Evolutionary conservation across 345 rosid genomes (phyloP).

Genomic region (Acer yangbiense): DNA sequence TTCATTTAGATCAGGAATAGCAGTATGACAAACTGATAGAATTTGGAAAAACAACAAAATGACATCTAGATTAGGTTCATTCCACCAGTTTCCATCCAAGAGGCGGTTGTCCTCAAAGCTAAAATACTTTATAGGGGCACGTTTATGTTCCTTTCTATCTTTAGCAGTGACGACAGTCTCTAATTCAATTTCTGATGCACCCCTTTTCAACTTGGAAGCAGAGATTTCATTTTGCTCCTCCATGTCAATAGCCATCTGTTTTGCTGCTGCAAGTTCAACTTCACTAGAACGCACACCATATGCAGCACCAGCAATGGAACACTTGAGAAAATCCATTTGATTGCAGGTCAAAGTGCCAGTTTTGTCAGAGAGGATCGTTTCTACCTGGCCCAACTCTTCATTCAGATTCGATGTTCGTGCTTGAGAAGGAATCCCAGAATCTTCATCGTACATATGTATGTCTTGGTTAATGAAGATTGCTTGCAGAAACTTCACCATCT

Average conservation of each 20-base stretch:
- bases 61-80: conserved; percentile 62
- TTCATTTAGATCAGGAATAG: conserved; percentile 90
- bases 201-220: conserved; percentile 33
- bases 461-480: conserved; percentile 93
- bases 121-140: conserved; percentile 64
- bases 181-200: conserved; percentile 69
- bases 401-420: conserved; percentile 97
- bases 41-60: conserved; percentile 71
- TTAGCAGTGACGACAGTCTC: conserved; percentile 57
- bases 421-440: conserved; percentile 75
- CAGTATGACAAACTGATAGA: conserved; percentile 92
- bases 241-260: conserved; percentile 81
- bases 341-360: conserved; percentile 99
- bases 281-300: conserved; percentile 74
- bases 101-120: conserved; percentile 85
- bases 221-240: conserved; percentile 58
- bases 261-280: conserved; percentile 89
- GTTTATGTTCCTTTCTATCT: conserved; percentile 46
- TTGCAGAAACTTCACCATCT: conserved; percentile 95
- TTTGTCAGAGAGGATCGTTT: conserved; percentile 95
- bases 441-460: conserved; percentile 84
- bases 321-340: conserved; percentile 98
- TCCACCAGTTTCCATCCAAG: conserved; percentile 80
- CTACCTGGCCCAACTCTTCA: conserved; percentile 98
- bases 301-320: conserved; percentile 88